A percentile compares a stretch with the other conserved stretches of the same genome.
phyloP scores from a whole-genome alignment of 2,329 filamentous ascomycete species.

The Colletotrichum sp. region DNA sequence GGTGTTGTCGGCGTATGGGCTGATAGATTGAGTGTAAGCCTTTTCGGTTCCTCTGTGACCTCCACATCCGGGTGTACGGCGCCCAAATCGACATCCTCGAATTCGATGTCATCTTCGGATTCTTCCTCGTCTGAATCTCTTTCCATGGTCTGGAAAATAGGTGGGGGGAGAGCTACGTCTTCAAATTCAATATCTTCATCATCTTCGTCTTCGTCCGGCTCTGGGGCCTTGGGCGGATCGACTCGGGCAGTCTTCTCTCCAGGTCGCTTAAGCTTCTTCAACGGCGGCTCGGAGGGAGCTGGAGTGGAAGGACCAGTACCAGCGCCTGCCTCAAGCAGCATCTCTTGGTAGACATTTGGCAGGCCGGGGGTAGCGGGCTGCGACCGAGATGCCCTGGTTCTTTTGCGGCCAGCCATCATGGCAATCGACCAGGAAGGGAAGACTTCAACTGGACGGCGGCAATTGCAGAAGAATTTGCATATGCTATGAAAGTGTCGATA shows the following conservation, averaged over 20 bases:
- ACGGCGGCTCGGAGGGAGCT: slow-evolving; percentile 40
- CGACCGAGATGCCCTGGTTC: slow-evolving; percentile 27
- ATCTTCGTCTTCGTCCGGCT: slow-evolving; percentile 35
- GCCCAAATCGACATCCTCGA: slow-evolving; percentile 55
- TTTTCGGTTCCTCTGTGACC: slow-evolving; percentile 31
- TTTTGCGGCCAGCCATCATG: slow-evolving; percentile 28
- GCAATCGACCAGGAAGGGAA: background rate
- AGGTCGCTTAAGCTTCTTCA: slow-evolving; percentile 44
- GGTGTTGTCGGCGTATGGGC: slow-evolving; percentile 43
- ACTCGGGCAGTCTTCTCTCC: slow-evolving; percentile 20
- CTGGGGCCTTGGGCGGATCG: background rate
- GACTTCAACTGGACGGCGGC: background rate
- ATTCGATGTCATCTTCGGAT: slow-evolving; percentile 43
- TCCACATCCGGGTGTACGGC: slow-evolving; percentile 27
- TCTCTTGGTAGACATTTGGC: slow-evolving; percentile 50
- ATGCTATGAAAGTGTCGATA: background rate
- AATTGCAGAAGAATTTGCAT: background rate
- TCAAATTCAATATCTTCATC: slow-evolving; percentile 53
- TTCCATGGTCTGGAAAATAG: slow-evolving; percentile 57
- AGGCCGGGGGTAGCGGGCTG: slow-evolving; percentile 23
- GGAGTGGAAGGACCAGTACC: slow-evolving; percentile 25
- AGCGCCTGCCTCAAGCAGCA: slow-evolving; percentile 54
- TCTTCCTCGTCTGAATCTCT: slow-evolving; percentile 51
- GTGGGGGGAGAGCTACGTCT: slow-evolving; percentile 52
- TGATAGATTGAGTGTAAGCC: slow-evolving; percentile 59